Percentiles rank a stretch among this genome's conserved stretches.
These are phyloP conservation scores for Globisporangium perplexum DNA, from an alignment of 352 stramenopile species.

Conservation along the genomic window DNA sequence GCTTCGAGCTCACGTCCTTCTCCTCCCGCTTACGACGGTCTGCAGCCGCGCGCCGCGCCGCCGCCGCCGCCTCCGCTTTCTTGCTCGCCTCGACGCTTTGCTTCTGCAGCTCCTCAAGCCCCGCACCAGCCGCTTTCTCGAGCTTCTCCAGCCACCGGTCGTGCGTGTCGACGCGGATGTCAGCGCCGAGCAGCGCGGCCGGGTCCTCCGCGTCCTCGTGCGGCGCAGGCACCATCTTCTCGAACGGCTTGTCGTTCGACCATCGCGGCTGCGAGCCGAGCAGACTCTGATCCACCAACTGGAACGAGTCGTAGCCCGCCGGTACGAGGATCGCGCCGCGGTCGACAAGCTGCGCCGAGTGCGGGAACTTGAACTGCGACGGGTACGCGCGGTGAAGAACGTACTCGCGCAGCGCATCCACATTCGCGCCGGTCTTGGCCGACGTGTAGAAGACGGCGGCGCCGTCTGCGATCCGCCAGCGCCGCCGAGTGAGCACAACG, in stretches of 20 bases:
- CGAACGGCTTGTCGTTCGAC: slow-evolving; percentile 70
- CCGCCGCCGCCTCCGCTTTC: slow-evolving; percentile 61
- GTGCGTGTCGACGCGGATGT: slow-evolving; percentile 62
- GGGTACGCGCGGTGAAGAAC: slow-evolving; percentile 67
- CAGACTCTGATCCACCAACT: slow-evolving; percentile 70
- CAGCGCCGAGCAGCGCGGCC: slow-evolving; percentile 23
- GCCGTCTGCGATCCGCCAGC: slow-evolving; percentile 32
- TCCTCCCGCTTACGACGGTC: slow-evolving; percentile 77
- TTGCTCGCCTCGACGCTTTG: slow-evolving; percentile 83
- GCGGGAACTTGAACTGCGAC: slow-evolving; percentile 62
- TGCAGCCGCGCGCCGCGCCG: slow-evolving; percentile 53
- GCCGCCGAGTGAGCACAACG: not conserved
- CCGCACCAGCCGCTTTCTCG: slow-evolving; percentile 70
- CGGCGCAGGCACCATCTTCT: slow-evolving; percentile 70
- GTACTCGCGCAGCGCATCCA: slow-evolving; percentile 72
- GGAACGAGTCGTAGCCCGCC: slow-evolving; percentile 72
- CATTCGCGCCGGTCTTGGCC: slow-evolving; percentile 65
- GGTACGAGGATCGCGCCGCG: slow-evolving; percentile 67
- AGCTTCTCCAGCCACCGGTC: slow-evolving; percentile 80
- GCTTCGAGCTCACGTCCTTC: slow-evolving; percentile 82
- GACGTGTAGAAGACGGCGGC: slow-evolving; percentile 79
- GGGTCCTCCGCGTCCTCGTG: slow-evolving; percentile 32
- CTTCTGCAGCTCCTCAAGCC: slow-evolving; percentile 77
- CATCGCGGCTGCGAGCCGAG: slow-evolving; percentile 70
- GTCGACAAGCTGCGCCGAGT: slow-evolving; percentile 69